Percentiles rank a stretch among this genome's conserved stretches.
Evolutionary conservation across 192 early-diverging fungal genomes (phyloP).

Genomic region (Backusella tuberculispora): DNA sequence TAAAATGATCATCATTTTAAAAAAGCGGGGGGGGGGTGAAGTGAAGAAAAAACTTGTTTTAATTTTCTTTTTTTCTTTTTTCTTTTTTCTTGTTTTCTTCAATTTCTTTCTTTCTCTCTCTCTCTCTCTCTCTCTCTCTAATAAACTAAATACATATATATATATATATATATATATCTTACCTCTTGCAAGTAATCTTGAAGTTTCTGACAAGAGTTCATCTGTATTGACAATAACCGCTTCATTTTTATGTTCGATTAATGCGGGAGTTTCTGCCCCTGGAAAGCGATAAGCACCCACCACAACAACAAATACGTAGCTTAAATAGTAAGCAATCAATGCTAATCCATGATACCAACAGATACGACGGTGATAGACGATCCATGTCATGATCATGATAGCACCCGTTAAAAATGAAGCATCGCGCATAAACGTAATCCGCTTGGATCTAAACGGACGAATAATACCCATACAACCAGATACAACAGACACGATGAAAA

Average conservation of each 20-base stretch:
- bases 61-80: background rate
- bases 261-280: slow-evolving; percentile 13
- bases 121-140: too few species aligned
- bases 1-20: background rate
- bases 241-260: slow-evolving; percentile 6
- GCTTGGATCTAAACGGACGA: slow-evolving; percentile 71
- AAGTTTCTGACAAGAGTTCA: slow-evolving; percentile 26
- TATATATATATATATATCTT: too few species aligned
- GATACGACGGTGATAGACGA: slow-evolving; percentile 57
- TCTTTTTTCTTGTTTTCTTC: background rate
- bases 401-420: slow-evolving; percentile 72
- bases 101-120: background rate
- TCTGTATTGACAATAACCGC: background rate
- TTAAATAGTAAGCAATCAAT: slow-evolving; percentile 60
- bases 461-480: slow-evolving; percentile 83
- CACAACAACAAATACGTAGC: slow-evolving; percentile 64
- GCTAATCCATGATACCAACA: slow-evolving; percentile 51
- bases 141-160: too few species aligned
- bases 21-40: background rate
- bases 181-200: slow-evolving; percentile 12
- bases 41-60: too few species aligned
- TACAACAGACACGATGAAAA: slow-evolving; percentile 85
- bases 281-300: slow-evolving; percentile 26
- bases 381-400: slow-evolving; percentile 53
- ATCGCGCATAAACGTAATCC: slow-evolving; percentile 75